Evolutionary conservation across 2,329 filamentous ascomycete genomes (phyloP).

Genomic region (Cytospora paraplurivora): DNA sequence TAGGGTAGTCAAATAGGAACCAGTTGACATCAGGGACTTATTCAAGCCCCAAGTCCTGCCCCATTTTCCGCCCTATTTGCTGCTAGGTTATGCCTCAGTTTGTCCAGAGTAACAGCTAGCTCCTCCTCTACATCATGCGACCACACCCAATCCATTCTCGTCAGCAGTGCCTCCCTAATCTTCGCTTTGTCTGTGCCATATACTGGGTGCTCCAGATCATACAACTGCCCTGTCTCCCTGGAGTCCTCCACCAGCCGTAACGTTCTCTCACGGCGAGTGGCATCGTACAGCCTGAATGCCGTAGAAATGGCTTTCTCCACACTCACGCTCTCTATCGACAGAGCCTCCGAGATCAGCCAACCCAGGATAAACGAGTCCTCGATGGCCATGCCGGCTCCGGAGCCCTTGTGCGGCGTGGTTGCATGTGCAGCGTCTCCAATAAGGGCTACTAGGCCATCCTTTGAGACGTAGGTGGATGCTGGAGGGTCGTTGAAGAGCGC

Average conservation of each 20-base stretch:
- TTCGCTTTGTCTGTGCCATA: conserved; percentile 25
- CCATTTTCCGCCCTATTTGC: neutral
- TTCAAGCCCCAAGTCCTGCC: no score
- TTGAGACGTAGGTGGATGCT: conserved; percentile 41
- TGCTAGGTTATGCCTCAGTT: conserved; percentile 12
- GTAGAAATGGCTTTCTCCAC: conserved; percentile 47
- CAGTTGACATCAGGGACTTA: neutral
- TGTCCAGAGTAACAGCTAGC: conserved; percentile 13
- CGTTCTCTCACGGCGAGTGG: conserved; percentile 48
- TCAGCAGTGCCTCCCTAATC: conserved; percentile 25
- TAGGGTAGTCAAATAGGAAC: neutral
- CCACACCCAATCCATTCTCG: conserved; percentile 29
- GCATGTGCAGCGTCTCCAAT: conserved; percentile 31
- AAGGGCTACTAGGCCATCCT: conserved; percentile 30
- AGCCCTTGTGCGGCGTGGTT: conserved; percentile 33
- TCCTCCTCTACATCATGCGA: conserved; percentile 21
- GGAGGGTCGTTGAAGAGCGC: conserved; percentile 51
- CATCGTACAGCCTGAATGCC: conserved; percentile 47
- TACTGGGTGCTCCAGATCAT: conserved; percentile 38
- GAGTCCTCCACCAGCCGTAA: conserved; percentile 55
- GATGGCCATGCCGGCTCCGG: conserved; percentile 32
- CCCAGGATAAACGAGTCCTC: conserved; percentile 32
- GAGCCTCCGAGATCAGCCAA: conserved; percentile 27
- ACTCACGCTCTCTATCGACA: conserved; percentile 12
- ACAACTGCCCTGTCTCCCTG: conserved; percentile 45